These are phyloP conservation scores for Wolfiporia cocos DNA, from an alignment of 1,284 basidiomycete genomes.

Conservation along the genomic window DNA sequence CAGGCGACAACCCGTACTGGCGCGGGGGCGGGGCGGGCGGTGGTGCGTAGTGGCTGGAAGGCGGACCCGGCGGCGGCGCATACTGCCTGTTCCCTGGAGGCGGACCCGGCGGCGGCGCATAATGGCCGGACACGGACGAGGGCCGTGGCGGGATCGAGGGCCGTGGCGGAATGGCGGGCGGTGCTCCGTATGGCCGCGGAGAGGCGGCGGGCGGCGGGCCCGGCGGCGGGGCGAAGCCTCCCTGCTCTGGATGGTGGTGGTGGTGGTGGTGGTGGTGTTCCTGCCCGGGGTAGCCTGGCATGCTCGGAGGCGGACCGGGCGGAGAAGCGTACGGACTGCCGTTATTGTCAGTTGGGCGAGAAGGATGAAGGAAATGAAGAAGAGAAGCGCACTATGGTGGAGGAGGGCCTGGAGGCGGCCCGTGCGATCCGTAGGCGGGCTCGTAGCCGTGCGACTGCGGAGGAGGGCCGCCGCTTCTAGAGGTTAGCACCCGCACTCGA, in stretches of 20 bases:
- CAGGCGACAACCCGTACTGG: slow-evolving; percentile 23
- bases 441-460: slow-evolving; percentile 4
- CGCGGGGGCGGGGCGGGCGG: slow-evolving; percentile 13
- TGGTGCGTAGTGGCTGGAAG: slow-evolving; percentile 9
- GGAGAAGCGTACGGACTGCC: slow-evolving; percentile 1
- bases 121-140: slow-evolving; percentile 7
- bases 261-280: slow-evolving; percentile 1
- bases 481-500: too few relatives aligned
- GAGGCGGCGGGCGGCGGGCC: too few relatives aligned
- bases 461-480: too few relatives aligned
- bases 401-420: slow-evolving; percentile 10
- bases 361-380: too few relatives aligned
- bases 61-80: slow-evolving; percentile 22
- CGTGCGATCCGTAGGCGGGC: slow-evolving; percentile 5
- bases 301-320: background rate
- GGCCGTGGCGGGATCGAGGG: background rate
- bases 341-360: background rate
- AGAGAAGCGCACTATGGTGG: slow-evolving; percentile 1
- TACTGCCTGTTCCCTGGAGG: slow-evolving; percentile 14
- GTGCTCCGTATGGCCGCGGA: slow-evolving; percentile 3
- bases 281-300: background rate
- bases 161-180: background rate
- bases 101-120: slow-evolving; percentile 25
- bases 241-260: background rate
- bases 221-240: background rate